Conservation (phyloP, 2,329 filamentous ascomycete genomes). For the Talaromyces sp. region DNA sequence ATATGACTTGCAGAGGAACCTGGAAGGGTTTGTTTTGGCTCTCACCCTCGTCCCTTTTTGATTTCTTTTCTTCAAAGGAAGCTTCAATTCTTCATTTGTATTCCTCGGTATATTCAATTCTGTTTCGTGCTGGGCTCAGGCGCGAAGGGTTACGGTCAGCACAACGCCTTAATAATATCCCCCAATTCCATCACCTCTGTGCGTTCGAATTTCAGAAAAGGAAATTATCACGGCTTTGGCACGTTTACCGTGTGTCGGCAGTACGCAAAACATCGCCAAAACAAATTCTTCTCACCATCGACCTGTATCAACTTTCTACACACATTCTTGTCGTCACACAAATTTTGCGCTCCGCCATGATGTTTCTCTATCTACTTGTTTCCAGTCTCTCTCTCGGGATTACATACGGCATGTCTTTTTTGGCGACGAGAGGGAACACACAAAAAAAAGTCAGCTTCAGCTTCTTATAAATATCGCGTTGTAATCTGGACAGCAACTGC, state of each 20-base stretch:
- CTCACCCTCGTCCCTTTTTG: constrained; percentile 22
- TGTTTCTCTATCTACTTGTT: constrained; percentile 39
- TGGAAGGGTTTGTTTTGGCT: constrained; percentile 22
- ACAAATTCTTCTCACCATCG: constrained; percentile 29
- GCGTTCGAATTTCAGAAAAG: constrained; percentile 28
- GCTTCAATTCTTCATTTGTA: constrained; percentile 31
- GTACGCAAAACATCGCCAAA: constrained; percentile 36
- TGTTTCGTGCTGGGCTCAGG: constrained; percentile 31
- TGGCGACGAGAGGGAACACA: constrained; percentile 38
- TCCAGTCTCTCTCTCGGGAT: constrained; percentile 35
- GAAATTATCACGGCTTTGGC: constrained; percentile 32
- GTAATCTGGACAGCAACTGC: constrained; percentile 47
- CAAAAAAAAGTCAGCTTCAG: constrained; percentile 31
- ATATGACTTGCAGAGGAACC: constrained; percentile 20
- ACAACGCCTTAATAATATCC: constrained; percentile 27
- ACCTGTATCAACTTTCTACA: constrained; percentile 32
- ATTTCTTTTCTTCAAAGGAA: constrained; percentile 20
- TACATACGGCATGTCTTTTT: constrained; percentile 34
- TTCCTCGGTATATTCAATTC: constrained; percentile 38
- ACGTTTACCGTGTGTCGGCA: constrained; percentile 36
- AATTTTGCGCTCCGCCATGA: constrained; percentile 38
- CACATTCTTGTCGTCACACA: constrained; percentile 30
- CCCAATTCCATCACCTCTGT: constrained; percentile 29
- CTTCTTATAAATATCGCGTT: constrained; percentile 38
- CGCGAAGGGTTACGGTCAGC: constrained; percentile 38